Evolutionary conservation across 225 moss, liverwort and hornwort genomes (phyloP), one percentile per base, ranked within the genome.

Genomic region (Thuidium tamariscinum): DNA sequence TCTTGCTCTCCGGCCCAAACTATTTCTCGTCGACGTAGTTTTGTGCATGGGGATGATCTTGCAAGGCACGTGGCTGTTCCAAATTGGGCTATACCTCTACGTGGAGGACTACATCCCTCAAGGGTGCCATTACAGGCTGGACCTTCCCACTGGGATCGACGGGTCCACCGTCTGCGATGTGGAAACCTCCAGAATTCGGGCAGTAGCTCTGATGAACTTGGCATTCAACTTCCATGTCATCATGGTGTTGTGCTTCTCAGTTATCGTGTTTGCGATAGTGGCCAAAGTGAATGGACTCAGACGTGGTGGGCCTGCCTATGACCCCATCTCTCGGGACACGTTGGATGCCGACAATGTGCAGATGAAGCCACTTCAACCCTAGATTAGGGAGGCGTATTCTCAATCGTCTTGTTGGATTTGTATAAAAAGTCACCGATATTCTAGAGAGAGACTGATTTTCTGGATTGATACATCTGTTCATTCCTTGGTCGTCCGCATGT

Each of bases 61-160:
- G 83, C 97, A 97, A 90, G 97, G 97, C 82, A 95, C 93, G 23
- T 97, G 97, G 97, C 73, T 95, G 80, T 93, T 95, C 54, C 97
- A 97, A 86, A 95, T 92, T 74, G 95, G 93, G 8, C 89, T 97
- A 3, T 96, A 93, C 34, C 90, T 97, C 44, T 97, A 95, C 63
- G 95, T 97, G 74, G 96, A 96, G 64, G 85, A 88, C 46, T 96
- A 95, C 83, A 96, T 97, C 44, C 97, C 97, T 7, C 91, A 93
- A 85, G 97, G 97, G 42, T 97, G 97, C 70, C 94, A 96, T 85
- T 94, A 96, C 78, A 88, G 94, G 37, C 91, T 94, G 42, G 94
- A 96, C 88, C 93, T 97, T 27, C 96, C 96, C 59, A 93, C 89
- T 42, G 97, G 96, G 87, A 95, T 97, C 37, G 95, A 95, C 78